A percentile compares a stretch with the other conserved stretches of the same genome.
Conservation (phyloP, 1,139 yeast species). For the Candida sanyaensis region DNA sequence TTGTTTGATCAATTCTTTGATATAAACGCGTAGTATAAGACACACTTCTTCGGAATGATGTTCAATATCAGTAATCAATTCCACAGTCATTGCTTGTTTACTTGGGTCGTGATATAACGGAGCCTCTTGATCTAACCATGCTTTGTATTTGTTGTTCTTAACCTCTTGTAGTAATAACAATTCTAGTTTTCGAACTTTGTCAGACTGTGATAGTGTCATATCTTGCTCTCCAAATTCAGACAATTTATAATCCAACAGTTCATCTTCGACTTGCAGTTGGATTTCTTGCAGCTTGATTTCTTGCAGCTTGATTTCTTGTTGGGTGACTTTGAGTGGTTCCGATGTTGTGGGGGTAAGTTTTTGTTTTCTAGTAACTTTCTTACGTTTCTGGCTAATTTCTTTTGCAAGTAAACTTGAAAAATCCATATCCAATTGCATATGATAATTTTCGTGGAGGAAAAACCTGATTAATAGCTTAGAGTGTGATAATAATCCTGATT, state of each 20-base stretch:
- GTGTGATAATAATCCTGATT: too few relatives aligned
- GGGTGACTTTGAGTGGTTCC: background rate
- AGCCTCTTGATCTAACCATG: constrained; percentile 15
- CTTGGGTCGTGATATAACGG: constrained; percentile 9
- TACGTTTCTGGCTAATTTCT: constrained; percentile 15
- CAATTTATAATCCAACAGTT: constrained; percentile 18
- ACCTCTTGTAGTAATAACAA: constrained; percentile 11
- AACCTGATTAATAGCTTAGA: too few relatives aligned
- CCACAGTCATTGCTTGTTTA: constrained; percentile 10
- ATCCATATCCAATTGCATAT: constrained; percentile 12
- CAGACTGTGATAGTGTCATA: constrained; percentile 8
- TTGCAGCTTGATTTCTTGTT: background rate
- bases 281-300: too few relatives aligned
- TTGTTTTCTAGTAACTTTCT: constrained; percentile 9
- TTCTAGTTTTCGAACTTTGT: constrained; percentile 14
- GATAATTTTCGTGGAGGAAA: background rate
- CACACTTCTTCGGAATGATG: constrained; percentile 26
- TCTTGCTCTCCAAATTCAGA: constrained; percentile 12
- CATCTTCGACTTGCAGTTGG: constrained; percentile 18
- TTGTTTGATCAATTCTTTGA: constrained; percentile 44
- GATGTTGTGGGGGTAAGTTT: constrained; percentile 12
- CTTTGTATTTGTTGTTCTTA: constrained; percentile 15
- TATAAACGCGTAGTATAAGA: constrained; percentile 48
- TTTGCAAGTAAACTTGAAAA: constrained; percentile 18
- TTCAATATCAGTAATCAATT: constrained; percentile 13